Percentiles rank a stretch among this genome's conserved stretches.
Evolutionary conservation across 306 rosid species (phyloP).

Genomic region (Fragaria iinumae): DNA sequence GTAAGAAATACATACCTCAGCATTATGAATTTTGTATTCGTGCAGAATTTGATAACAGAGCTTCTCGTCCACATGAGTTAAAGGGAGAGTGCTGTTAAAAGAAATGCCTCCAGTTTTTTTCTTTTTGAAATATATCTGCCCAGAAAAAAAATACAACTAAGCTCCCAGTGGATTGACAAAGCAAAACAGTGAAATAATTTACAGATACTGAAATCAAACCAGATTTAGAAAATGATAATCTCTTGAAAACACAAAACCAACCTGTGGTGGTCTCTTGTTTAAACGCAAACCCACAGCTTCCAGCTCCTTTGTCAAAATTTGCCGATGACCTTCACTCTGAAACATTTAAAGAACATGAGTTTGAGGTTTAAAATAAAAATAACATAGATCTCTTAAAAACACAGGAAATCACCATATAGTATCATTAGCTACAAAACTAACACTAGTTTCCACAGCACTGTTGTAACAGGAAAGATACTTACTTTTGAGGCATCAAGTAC

Average conservation of each 20-base stretch:
- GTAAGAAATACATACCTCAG: conserved; percentile 62
- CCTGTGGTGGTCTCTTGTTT: conserved; percentile 98
- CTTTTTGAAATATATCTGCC: conserved; percentile 95
- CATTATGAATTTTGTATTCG: conserved; percentile 99
- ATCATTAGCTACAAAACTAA: conserved; percentile 10
- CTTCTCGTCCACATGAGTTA: conserved; percentile 97
- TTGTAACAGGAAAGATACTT: conserved; percentile 28
- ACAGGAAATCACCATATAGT: background rate
- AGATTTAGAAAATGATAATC: background rate
- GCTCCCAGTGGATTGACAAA: conserved; percentile 8
- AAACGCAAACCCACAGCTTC: conserved; percentile 98
- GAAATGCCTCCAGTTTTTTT: conserved; percentile 98
- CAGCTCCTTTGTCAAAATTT: conserved; percentile 91
- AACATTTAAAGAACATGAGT: conserved; percentile 20
- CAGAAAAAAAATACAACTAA: conserved; percentile 19
- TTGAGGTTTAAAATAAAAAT: conserved; percentile 13
- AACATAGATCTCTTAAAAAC: conserved; percentile 9
- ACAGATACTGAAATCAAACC: conserved; percentile 1
- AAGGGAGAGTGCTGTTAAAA: conserved; percentile 84
- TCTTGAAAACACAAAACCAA: conserved; percentile 32
- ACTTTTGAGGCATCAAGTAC: conserved; percentile 98
- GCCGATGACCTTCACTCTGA: conserved; percentile 99
- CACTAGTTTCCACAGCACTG: conserved; percentile 9
- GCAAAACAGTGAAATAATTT: background rate
- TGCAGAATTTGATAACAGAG: conserved; percentile 97